These are phyloP conservation scores for Nitzschia sp. DNA, from an alignment of 108 stramenopile species.

Conservation along the genomic window DNA sequence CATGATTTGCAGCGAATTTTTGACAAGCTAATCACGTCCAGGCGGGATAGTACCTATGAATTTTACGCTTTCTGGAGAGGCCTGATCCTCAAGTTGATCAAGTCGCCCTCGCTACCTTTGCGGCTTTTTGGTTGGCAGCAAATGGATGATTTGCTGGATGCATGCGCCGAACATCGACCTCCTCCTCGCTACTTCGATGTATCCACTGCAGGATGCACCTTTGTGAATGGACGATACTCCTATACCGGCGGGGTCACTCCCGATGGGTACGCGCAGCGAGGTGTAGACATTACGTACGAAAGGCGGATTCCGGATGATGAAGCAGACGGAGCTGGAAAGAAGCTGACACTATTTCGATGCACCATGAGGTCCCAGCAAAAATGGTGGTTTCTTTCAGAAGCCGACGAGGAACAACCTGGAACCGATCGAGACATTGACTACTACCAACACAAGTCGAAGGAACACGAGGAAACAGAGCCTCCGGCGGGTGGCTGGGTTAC, in stretches of 20 bases:
- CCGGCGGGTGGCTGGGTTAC: slow-evolving; percentile 77
- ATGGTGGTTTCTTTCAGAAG: slow-evolving; percentile 98
- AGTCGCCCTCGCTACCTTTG: slow-evolving; percentile 71
- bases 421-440: slow-evolving; percentile 98
- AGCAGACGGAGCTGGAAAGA: slow-evolving; percentile 57
- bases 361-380: slow-evolving; percentile 95
- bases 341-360: slow-evolving; percentile 90
- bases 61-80: slow-evolving; percentile 73
- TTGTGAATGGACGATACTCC: slow-evolving; percentile 82
- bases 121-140: slow-evolving; percentile 88
- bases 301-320: slow-evolving; percentile 38
- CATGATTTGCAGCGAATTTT: slow-evolving; percentile 52
- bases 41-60: slow-evolving; percentile 46
- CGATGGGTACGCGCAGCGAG: slow-evolving; percentile 60
- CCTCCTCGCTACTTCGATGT: slow-evolving; percentile 74
- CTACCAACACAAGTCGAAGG: slow-evolving; percentile 93
- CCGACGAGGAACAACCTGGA: slow-evolving; percentile 93
- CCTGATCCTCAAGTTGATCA: slow-evolving; percentile 66
- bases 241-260: slow-evolving; percentile 49
- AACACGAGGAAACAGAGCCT: slow-evolving; percentile 79
- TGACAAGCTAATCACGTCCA: slow-evolving; percentile 34
- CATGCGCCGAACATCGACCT: slow-evolving; percentile 55
- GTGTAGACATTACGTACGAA: slow-evolving; percentile 57
- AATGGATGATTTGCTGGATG: slow-evolving; percentile 69
- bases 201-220: slow-evolving; percentile 65